phyloP scores from a whole-genome alignment of 306 rosid species.

The Corylus americana region DNA sequence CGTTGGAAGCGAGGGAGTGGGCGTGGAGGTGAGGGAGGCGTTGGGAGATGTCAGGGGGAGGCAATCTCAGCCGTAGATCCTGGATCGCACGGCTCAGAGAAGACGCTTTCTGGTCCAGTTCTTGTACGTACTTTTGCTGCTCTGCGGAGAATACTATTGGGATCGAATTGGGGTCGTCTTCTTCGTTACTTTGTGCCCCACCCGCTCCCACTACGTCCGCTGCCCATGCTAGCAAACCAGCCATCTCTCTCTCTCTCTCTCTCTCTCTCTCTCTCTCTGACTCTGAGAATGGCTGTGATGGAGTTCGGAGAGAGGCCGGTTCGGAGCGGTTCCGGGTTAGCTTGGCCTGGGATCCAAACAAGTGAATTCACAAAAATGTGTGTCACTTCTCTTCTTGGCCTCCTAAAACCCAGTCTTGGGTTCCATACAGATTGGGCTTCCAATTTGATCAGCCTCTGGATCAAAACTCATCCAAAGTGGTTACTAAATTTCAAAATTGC shows the following conservation, averaged over 20 bases:
- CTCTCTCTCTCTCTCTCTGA: not conserved
- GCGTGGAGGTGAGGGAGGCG: conserved; percentile 97
- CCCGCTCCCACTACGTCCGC: conserved; percentile 87
- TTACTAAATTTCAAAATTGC: no score
- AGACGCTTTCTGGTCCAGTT: conserved; percentile 56
- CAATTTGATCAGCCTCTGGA: not conserved
- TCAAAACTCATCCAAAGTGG: no score
- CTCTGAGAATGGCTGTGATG: not conserved
- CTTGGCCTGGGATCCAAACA: no score
- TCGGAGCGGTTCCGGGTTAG: conserved; percentile 13
- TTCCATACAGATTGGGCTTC: not conserved
- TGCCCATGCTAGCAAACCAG: conserved; percentile 96
- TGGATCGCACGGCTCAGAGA: conserved; percentile 76
- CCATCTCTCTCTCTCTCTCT: conserved; percentile 46
- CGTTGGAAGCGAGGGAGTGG: conserved; percentile 86
- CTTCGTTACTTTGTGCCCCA: conserved; percentile 37
- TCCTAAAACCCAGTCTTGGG: not conserved
- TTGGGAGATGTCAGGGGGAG: conserved; percentile 85
- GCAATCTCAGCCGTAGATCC: conserved; percentile 81
- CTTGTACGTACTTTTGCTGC: conserved; percentile 61
- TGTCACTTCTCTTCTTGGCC: no score
- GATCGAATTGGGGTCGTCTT: conserved; percentile 34
- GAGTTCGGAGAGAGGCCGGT: not conserved
- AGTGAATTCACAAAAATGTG: no score
- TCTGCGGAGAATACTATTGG: conserved; percentile 63